Conservation (phyloP, 257 asterid species). For the Plantago elongata region DNA sequence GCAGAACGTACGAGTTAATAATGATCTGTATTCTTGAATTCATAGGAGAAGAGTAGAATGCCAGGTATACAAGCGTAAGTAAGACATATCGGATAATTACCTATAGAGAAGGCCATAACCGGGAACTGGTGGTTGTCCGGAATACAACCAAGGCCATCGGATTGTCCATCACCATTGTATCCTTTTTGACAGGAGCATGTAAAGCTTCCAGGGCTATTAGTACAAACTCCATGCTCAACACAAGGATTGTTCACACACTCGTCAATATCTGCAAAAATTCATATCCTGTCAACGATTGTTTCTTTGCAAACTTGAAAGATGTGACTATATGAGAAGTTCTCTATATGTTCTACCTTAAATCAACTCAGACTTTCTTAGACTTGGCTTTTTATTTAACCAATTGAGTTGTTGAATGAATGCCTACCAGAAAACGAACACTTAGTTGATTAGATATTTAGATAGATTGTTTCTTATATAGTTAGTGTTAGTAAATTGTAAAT, state of each 20-base stretch:
- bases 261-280: slow-evolving; percentile 27
- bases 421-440: too few species aligned
- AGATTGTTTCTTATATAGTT: too few species aligned
- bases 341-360: too few species aligned
- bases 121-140: slow-evolving; percentile 28
- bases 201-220: slow-evolving; percentile 30
- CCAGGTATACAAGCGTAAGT: background rate
- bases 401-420: background rate
- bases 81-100: slow-evolving; percentile 13
- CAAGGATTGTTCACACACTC: slow-evolving; percentile 42
- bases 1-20: background rate
- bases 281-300: too few species aligned
- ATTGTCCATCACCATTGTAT: slow-evolving; percentile 29
- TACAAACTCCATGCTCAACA: slow-evolving; percentile 27
- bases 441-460: too few species aligned
- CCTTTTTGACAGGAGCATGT: slow-evolving; percentile 34
- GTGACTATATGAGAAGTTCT: too few species aligned
- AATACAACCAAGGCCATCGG: slow-evolving; percentile 26
- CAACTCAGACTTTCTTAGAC: too few species aligned
- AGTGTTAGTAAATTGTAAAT: too few species aligned
- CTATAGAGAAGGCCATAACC: slow-evolving; percentile 26
- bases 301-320: too few species aligned
- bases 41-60: background rate
- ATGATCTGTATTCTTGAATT: background rate
- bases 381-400: too few species aligned